Base-by-base conservation (phyloP, 108 stramenopile genomes). In the Schizochytrium sp. region DNA sequence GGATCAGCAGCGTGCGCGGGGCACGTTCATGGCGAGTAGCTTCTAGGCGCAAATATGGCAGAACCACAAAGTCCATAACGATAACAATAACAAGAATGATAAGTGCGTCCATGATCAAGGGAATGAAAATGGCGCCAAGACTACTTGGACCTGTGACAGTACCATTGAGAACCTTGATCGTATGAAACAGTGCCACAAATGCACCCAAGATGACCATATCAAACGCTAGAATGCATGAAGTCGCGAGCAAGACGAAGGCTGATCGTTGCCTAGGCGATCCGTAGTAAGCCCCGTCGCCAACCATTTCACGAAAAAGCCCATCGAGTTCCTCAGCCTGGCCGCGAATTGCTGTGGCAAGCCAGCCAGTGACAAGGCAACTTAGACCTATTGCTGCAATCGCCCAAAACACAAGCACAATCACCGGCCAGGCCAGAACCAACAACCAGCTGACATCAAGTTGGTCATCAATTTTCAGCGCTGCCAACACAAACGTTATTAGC, bases 371-470 rank as follows among this genome's bases (percentile, higher is more conserved):
- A 0, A 69, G 28, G 28, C 12, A 69, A 7, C 12, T 13, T 8
- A 69, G 28, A 38, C 64, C 64, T 44, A 69, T 69, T 8, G 64
- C 64, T 7, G 64, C 64, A 38, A 69, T 44, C 12, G 64, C 64
- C 64, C 64, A 69, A 69, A 69, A 69, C 42, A 44, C 40, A 7
- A 69, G 12, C 19, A 69, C 28, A 7, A 69, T 15, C 10, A 69
- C 28, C 64, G 64, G 64, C 64, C 64, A 69, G 10, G 64, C 64
- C 12, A 69, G 2, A 7, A 69, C 1, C 42, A 69, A 44, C 10
- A 69, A 69, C 64, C 64, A 69, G 64, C 64, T 69, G 42, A 69
- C 64, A 44, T 69, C 64, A 38, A 69, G 64, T 5, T 5, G 12
- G 0, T 38, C 15, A 44, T 69, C 64, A 8, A 69, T 38, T 2